These are phyloP conservation scores for Delitschia confertaspora DNA, from an alignment of 495 filamentous ascomycete species.

Conservation along the genomic window DNA sequence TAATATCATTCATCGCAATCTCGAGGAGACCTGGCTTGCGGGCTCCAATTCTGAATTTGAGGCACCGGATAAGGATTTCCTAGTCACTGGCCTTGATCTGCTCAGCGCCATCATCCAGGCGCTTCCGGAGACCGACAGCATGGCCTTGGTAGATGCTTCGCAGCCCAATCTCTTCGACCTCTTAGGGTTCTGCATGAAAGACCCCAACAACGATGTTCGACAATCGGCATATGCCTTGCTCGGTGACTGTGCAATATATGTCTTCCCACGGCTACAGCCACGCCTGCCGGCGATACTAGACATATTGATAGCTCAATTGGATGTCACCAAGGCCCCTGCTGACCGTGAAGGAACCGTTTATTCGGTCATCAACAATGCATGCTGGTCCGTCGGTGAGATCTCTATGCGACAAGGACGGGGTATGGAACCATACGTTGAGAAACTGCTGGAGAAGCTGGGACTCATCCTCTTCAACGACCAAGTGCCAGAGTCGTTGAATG, in stretches of 20 bases:
- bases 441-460: conserved; percentile 64
- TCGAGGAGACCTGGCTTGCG: conserved; percentile 63
- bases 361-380: conserved; percentile 93
- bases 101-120: conserved; percentile 92
- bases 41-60: conserved; percentile 58
- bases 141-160: conserved; percentile 62
- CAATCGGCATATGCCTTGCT: conserved; percentile 95
- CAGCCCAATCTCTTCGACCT: conserved; percentile 84
- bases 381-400: conserved; percentile 95
- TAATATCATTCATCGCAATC: conserved; percentile 81
- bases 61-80: conserved; percentile 88
- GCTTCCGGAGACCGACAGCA: conserved; percentile 63
- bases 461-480: conserved; percentile 72
- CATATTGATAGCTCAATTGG: conserved; percentile 74
- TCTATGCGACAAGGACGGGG: conserved; percentile 63
- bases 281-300: conserved; percentile 66
- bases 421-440: conserved; percentile 68
- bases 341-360: conserved; percentile 70
- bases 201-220: conserved; percentile 81
- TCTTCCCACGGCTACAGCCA: conserved; percentile 72
- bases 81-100: conserved; percentile 92
- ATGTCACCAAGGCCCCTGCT: conserved; percentile 64
- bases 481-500: conserved; percentile 82
- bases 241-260: conserved; percentile 92
- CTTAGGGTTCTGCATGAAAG: conserved; percentile 85